Conservation (phyloP, 208 protist species). For the Vickermania ingenoplastis region DNA sequence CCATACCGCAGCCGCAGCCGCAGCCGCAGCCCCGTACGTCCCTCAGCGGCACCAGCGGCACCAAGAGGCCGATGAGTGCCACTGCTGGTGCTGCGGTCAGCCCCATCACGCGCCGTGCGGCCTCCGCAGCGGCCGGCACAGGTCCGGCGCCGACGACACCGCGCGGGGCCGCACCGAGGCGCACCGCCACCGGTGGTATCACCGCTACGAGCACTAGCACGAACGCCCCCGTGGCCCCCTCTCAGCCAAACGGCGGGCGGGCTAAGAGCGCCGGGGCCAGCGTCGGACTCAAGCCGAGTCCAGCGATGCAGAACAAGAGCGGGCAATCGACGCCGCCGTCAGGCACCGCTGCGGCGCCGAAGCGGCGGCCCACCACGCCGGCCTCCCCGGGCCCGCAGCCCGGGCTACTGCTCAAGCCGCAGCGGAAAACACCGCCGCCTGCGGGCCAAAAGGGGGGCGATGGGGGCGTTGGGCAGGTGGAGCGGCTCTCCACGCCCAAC, state of each 20-base stretch:
- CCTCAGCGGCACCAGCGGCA: too few relatives aligned
- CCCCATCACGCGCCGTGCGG: neutral
- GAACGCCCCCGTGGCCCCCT: too few relatives aligned
- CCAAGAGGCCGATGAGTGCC: too few relatives aligned
- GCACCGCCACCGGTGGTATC: neutral
- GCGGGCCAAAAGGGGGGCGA: neutral
- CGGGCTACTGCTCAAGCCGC: too few relatives aligned
- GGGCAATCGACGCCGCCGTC: too few relatives aligned
- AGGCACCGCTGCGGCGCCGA: too few relatives aligned
- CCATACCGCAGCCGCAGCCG: too few relatives aligned
- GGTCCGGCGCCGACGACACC: neutral
- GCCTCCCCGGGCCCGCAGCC: too few relatives aligned
- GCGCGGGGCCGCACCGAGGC: neutral
- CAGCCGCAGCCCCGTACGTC: too few relatives aligned
- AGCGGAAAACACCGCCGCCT: neutral
- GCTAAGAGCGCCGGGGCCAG: neutral
- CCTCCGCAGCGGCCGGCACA: neutral
- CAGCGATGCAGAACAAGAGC: neutral
- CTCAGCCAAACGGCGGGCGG: neutral
- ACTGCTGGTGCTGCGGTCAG: neutral
- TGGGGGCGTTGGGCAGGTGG: neutral
- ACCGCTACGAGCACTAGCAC: conserved; percentile 2
- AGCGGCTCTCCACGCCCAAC: neutral
- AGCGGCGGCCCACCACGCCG: too few relatives aligned
- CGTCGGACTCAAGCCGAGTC: neutral